phyloP scores from a whole-genome alignment of 176 grass and related monocot species.

The Miscanthus lutarioriparius region DNA sequence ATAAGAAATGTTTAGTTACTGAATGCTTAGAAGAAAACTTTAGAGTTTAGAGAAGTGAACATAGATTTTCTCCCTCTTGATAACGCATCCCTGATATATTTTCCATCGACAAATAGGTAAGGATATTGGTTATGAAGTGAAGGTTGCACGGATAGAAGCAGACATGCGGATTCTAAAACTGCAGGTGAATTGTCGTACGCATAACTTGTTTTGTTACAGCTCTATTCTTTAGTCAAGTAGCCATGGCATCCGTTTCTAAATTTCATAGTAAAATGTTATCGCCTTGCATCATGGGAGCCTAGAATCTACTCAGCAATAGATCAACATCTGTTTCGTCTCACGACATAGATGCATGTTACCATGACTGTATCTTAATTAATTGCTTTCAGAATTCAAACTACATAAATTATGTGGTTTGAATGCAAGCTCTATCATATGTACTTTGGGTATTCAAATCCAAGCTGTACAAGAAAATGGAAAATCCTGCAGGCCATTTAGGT shows the following conservation, averaged over 20 bases:
- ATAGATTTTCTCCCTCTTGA: background rate
- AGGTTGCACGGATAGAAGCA: constrained; percentile 71
- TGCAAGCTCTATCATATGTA: constrained; percentile 2
- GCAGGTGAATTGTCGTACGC: constrained; percentile 58
- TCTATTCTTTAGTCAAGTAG: constrained; percentile 16
- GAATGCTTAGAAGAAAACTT: constrained; percentile 20
- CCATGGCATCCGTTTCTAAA: background rate
- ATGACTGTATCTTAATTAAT: background rate
- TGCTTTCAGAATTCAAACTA: background rate
- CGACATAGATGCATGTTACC: background rate
- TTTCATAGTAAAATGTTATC: background rate
- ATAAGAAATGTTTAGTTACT: constrained; percentile 10
- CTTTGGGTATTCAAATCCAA: constrained; percentile 9
- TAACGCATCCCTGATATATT: constrained; percentile 29
- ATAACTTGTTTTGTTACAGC: constrained; percentile 19
- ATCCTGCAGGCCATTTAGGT: constrained; percentile 4
- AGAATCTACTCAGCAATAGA: background rate
- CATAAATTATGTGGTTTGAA: background rate
- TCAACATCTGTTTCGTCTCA: background rate
- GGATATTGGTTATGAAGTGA: constrained; percentile 63
- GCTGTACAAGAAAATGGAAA: constrained; percentile 30
- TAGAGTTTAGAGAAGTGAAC: background rate
- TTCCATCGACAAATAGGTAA: constrained; percentile 54
- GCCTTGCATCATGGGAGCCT: background rate
- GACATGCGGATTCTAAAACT: constrained; percentile 94